Percentiles rank a stretch among this genome's conserved stretches.
phyloP scores from a whole-genome alignment of 768 basidiomycete species.

The Rossbeevera mucosa region DNA sequence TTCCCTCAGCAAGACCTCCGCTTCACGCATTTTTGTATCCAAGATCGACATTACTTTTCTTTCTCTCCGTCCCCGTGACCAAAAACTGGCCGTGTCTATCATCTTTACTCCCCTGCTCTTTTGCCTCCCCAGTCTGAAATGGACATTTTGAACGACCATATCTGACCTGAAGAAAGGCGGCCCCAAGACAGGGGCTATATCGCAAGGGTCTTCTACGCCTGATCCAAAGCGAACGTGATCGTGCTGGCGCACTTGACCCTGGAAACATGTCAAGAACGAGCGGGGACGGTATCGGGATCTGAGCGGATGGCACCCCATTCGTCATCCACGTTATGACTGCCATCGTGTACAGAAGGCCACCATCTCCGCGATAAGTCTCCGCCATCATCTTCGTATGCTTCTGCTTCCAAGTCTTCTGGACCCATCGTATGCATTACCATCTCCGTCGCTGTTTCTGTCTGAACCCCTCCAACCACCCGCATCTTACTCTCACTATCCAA shows the following conservation, averaged over 20 bases:
- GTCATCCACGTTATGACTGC: not conserved
- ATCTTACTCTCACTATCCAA: not conserved
- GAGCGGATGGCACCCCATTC: not conserved
- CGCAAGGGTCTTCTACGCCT: not conserved
- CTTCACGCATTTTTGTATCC: not conserved
- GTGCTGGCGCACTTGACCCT: not conserved
- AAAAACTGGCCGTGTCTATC: not conserved
- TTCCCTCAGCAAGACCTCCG: too few species aligned
- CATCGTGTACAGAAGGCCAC: too few species aligned
- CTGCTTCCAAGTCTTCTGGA: not conserved
- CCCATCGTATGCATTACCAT: not conserved
- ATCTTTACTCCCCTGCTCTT: not conserved
- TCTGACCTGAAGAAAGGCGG: not conserved
- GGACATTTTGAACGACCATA: not conserved
- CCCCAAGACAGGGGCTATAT: not conserved
- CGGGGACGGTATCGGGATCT: slow-evolving; percentile 1
- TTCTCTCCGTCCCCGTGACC: not conserved
- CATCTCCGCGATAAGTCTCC: not conserved
- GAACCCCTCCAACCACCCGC: too few species aligned
- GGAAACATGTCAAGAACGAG: slow-evolving; percentile 2
- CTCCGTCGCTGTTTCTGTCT: not conserved
- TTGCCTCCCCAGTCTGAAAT: not conserved
- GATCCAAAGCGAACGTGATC: not conserved
- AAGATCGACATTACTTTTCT: not conserved
- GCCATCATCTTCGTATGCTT: not conserved